Percentiles rank a stretch among this genome's conserved stretches.
phyloP scores from a whole-genome alignment of 805 yeast genomes.

The Ogataea zsoltii region DNA sequence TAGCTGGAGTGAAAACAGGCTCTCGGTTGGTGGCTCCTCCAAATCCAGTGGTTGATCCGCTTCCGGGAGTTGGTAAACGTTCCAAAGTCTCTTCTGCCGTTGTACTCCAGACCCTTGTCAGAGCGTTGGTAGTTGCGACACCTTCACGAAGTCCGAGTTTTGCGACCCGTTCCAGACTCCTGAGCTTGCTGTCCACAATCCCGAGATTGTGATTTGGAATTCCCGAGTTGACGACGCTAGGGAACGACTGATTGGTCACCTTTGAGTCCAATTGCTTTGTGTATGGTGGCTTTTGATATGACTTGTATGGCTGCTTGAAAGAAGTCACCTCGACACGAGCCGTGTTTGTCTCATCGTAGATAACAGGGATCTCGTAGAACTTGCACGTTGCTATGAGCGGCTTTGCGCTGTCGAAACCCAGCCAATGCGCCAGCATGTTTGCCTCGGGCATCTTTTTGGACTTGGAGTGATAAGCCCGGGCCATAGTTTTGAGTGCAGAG shows the following conservation, averaged over 20 bases:
- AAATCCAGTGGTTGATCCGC: no score
- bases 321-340: conserved; percentile 44
- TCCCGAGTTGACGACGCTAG: conserved; percentile 44
- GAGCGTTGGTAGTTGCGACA: conserved; percentile 9
- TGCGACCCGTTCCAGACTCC: conserved; percentile 22
- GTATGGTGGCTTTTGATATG: conserved; percentile 45
- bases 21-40: no score
- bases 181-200: conserved; percentile 10
- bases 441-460: conserved; percentile 62
- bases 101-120: conserved; percentile 2
- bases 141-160: conserved; percentile 24
- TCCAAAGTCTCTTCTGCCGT: background rate
- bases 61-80: background rate
- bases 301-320: conserved; percentile 34
- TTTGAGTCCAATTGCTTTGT: conserved; percentile 44
- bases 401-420: conserved; percentile 67
- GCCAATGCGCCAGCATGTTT: conserved; percentile 43
- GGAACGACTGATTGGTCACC: conserved; percentile 30
- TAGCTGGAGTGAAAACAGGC: no score
- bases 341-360: conserved; percentile 32
- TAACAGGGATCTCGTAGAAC: conserved; percentile 58
- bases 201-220: conserved; percentile 21
- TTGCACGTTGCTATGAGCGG: conserved; percentile 58
- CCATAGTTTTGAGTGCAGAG: conserved; percentile 66
- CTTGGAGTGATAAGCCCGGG: conserved; percentile 65